Percentiles rank a stretch among this genome's conserved stretches.
These are phyloP conservation scores for Lichtheimia ornata DNA, from an alignment of 371 early-diverging fungal genomes.

Conservation along the genomic window DNA sequence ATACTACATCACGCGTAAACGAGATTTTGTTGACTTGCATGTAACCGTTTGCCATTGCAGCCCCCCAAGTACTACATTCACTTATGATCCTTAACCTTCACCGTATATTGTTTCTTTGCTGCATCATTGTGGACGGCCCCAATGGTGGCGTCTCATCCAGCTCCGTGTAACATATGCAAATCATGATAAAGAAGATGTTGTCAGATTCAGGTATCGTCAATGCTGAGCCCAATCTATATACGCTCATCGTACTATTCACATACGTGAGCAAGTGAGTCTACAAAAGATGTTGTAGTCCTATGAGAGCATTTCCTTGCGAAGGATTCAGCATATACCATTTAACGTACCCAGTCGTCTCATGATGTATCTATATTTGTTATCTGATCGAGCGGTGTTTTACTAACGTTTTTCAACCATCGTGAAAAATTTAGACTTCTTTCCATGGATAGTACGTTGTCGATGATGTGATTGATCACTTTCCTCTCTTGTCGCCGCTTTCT, in stretches of 20 bases:
- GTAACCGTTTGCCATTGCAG: no score
- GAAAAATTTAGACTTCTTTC: neutral
- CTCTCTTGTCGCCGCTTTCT: no score
- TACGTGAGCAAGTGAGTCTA: no score
- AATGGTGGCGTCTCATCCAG: neutral
- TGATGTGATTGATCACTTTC: no score
- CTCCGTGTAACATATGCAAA: neutral
- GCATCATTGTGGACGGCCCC: neutral
- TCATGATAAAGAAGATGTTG: neutral
- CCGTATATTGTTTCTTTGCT: neutral
- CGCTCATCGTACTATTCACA: no score
- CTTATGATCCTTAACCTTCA: neutral
- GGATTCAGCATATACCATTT: neutral
- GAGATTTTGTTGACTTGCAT: no score
- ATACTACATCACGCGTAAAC: neutral
- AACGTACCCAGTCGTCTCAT: neutral
- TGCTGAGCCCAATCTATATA: no score
- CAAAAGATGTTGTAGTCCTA: no score
- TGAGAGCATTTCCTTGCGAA: no score
- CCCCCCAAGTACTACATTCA: no score
- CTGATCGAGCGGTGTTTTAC: slow-evolving; percentile 3
- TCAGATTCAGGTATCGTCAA: no score
- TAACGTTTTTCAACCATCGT: neutral
- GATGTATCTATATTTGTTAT: neutral
- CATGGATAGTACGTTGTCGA: neutral